Conservation (phyloP, 2,329 filamentous ascomycete species). For the Penicillium sp. region DNA sequence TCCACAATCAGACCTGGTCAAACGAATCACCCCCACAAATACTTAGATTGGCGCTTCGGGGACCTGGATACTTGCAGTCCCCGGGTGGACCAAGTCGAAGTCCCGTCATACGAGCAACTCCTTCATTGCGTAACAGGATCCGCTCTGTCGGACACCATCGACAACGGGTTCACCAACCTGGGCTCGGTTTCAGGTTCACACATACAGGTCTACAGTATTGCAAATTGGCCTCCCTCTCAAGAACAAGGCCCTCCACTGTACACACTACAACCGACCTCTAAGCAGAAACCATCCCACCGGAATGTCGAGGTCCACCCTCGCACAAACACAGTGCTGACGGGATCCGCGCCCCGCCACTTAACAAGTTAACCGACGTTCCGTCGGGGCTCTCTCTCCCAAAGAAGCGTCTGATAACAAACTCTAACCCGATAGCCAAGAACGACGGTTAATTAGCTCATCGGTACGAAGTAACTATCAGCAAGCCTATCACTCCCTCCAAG, state of each 20-base stretch:
- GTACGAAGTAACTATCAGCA: not conserved
- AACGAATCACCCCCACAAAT: not conserved
- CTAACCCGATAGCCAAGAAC: not conserved
- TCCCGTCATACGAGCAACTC: not conserved
- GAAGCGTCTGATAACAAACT: not conserved
- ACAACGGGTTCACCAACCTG: not conserved
- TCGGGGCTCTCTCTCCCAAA: not conserved
- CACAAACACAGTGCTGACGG: conserved; percentile 1
- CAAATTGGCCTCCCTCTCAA: not conserved
- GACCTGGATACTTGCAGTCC: not conserved
- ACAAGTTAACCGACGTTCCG: not conserved
- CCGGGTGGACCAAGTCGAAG: not conserved
- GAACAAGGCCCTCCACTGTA: not conserved
- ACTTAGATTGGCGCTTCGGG: not conserved
- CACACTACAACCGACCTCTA: not conserved
- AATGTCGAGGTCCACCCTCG: not conserved
- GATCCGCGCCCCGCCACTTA: not conserved
- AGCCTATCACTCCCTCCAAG: not conserved
- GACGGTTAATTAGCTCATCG: not conserved
- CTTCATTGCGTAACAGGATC: not conserved
- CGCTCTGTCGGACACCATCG: not conserved
- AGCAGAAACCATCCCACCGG: not conserved
- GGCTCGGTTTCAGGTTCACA: not conserved
- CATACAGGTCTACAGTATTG: not conserved
- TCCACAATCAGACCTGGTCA: no score